phyloP scores from a whole-genome alignment of 352 stramenopile species.

The Phytophthora sp. region DNA sequence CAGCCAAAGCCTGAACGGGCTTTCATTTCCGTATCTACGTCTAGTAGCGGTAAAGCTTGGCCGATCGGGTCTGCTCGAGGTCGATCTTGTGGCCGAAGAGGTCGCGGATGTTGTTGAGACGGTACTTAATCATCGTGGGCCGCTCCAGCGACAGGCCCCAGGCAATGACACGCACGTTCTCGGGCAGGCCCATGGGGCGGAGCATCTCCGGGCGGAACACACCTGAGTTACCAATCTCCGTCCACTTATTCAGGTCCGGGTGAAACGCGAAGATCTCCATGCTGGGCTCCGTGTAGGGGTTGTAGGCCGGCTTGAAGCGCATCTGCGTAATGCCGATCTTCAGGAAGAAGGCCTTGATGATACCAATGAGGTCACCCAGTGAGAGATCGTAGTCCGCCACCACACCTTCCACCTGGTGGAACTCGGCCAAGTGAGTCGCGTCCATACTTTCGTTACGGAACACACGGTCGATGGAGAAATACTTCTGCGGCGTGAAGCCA shows the following conservation, averaged over 20 bases:
- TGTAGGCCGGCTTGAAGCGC: slow-evolving; percentile 99
- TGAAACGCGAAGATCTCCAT: slow-evolving; percentile 99
- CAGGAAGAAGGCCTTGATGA: slow-evolving; percentile 99
- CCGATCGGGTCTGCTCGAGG: slow-evolving; percentile 94
- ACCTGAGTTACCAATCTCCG: slow-evolving; percentile 98
- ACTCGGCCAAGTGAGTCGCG: slow-evolving; percentile 99
- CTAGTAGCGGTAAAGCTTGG: slow-evolving; percentile 90
- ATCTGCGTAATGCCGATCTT: slow-evolving; percentile 98
- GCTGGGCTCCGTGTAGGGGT: slow-evolving; percentile 99
- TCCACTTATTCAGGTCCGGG: slow-evolving; percentile 99
- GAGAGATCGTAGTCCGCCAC: slow-evolving; percentile 99
- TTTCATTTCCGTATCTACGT: slow-evolving; percentile 17
- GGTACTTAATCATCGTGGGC: slow-evolving; percentile 99
- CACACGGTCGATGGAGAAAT: slow-evolving; percentile 99
- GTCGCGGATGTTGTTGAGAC: slow-evolving; percentile 99
- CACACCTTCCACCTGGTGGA: slow-evolving; percentile 99
- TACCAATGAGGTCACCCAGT: slow-evolving; percentile 98
- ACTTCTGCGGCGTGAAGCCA: slow-evolving; percentile 97
- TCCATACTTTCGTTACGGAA: slow-evolving; percentile 99
- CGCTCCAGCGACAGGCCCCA: slow-evolving; percentile 99
- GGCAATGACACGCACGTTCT: slow-evolving; percentile 99
- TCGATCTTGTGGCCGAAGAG: slow-evolving; percentile 99
- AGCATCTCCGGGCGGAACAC: slow-evolving; percentile 99
- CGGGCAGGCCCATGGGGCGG: slow-evolving; percentile 97
- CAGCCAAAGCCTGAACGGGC: too few relatives aligned